Evolutionary conservation across 2,329 filamentous ascomycete species (phyloP), one percentile per base, ranked within the genome.

Genomic region (Aurifilum marmelostoma): DNA sequence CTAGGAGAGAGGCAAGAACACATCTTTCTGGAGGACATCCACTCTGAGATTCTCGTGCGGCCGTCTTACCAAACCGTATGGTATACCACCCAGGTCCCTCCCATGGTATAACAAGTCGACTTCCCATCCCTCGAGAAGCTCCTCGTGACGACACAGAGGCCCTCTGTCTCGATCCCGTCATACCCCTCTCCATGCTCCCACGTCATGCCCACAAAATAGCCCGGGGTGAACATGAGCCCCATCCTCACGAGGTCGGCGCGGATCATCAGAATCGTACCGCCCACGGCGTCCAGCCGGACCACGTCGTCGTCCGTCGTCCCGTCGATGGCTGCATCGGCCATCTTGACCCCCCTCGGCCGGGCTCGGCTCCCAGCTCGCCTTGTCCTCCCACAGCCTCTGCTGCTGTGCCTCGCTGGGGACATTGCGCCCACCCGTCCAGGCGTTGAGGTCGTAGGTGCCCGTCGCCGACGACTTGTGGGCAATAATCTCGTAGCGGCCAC

Each of bases 301-400:
- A 61, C 4, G 21, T 61, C 59, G 8, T 61, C 59, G 5, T 61
- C n/a, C 59, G 59, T 14, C 34, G 59, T 61, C 32, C 59, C 59
- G 3, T 24, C 32, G n/a, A 61, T 39, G 9, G 59, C 59, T 5
- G 34, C 59, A 14, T 37, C 32, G 14, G 41, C 59, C 59, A 61
- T 61, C 59, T 24, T 34, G 21, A n/a, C 14, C n/a, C 21, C 34
- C 14, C 12, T 1, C 59, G 16, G 59, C 59, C 14, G 14, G 32
- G 16, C 32, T 39, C 18, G 59, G 59, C 59, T 61, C 59, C 59
- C 59, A 61, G 59, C 59, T 61, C 18, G 59, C 59, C 59, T 61
- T 61, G 34, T 61, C 59, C 34, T 24, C 32, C 59, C 59, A 61
- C 0, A 61, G 34, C 59, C 8, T 61, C 21, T 61, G 29, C 59